phyloP scores from a whole-genome alignment of 306 rosid genomes.

The Corylus avellana region DNA sequence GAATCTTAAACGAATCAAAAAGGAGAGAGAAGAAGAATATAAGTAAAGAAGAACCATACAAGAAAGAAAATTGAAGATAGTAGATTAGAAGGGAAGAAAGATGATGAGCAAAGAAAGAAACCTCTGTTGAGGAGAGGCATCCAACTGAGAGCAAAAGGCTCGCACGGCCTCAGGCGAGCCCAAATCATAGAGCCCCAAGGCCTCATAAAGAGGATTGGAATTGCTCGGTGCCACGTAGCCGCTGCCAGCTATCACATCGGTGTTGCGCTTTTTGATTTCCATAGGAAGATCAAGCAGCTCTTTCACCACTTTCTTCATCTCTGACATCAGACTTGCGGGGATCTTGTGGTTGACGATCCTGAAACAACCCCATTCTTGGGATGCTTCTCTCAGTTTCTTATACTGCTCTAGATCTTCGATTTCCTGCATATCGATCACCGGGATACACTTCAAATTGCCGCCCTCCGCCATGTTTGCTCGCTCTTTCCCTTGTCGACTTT shows the following conservation, averaged over 20 bases:
- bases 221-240: constrained; percentile 50
- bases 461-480: not conserved
- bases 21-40: too few relatives aligned
- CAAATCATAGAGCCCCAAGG: constrained; percentile 51
- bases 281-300: constrained; percentile 53
- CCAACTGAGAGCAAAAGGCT: constrained; percentile 46
- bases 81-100: not conserved
- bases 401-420: constrained; percentile 26
- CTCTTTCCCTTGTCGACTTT: too few relatives aligned
- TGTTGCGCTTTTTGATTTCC: constrained; percentile 54
- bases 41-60: too few relatives aligned
- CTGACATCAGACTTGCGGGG: constrained; percentile 41
- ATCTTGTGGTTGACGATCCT: constrained; percentile 53
- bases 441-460: constrained; percentile 13
- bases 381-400: constrained; percentile 51
- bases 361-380: constrained; percentile 65
- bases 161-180: constrained; percentile 42
- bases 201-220: constrained; percentile 50
- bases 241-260: constrained; percentile 41
- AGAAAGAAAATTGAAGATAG: not conserved
- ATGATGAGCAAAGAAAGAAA: not conserved
- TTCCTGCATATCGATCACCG: constrained; percentile 47
- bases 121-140: constrained; percentile 48
- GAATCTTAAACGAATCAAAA: too few relatives aligned
- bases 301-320: constrained; percentile 47